Base-by-base conservation (phyloP, 1,139 yeast species). In the Suhomyces wounanorum region DNA sequence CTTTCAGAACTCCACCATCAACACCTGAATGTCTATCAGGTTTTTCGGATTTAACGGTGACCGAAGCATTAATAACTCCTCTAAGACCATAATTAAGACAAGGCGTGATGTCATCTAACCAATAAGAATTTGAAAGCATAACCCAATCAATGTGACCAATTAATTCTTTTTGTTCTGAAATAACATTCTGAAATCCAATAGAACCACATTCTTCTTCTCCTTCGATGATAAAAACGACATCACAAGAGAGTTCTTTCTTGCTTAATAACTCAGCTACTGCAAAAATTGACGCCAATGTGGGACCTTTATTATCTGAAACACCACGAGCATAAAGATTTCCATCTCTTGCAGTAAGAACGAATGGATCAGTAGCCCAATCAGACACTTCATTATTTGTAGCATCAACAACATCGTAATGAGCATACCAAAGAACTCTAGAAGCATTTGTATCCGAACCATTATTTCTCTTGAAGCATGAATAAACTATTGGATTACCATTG, bases 131-230 rank as follows among this genome's bases (percentile, higher is more conserved):
- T 54, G 96, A 87, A 54, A 94, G 77, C 59, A 94, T 70, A 37
- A 94, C 84, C 96, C 96, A 92, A 68, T 94, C 97, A 49, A 94
- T 82, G 11, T 68, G 61, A 1, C 95, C 95, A 59, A 90, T 81
- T 3, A 82, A 56, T 1, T 66, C 69, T 47, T 73, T 72, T 58
- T 86, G 72, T 40, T 75, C 68, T 21, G 64, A 61, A 30, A 94
- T 79, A 1, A 87, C 85, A 8, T 82, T 77, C 59, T 85, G 85
- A 65, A 94, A 90, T 0, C 98, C 97, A 58, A 79, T 81, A 0
- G 96, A 89, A 0, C 98, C 98, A 55, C 89, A 82, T 66, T 94
- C 99, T 67, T 94, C 99, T 67, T 91, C 97, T 40, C 99, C 99
- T 68, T 94, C 99, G 49, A 94, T 79, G 17, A 94, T 66, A 60